Conservation (phyloP, 345 rosid species). For the Noccaea bulbosa region DNA sequence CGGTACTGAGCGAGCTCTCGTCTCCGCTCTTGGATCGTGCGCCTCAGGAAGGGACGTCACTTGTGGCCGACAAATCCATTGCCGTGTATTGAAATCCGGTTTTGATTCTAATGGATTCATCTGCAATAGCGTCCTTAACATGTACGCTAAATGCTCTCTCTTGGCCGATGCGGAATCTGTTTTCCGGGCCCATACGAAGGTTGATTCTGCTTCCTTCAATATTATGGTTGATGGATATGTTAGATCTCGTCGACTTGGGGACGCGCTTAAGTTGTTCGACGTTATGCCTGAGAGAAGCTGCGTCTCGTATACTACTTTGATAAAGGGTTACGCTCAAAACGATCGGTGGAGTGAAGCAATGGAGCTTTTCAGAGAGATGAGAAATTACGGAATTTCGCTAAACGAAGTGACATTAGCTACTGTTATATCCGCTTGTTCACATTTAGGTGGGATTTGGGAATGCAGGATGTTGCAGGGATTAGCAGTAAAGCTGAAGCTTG, state of each 20-base stretch:
- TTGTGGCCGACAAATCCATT: slow-evolving; percentile 61
- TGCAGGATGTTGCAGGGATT: slow-evolving; percentile 70
- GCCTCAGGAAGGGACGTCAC: slow-evolving; percentile 45
- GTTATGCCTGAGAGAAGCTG: slow-evolving; percentile 62
- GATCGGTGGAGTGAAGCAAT: slow-evolving; percentile 55
- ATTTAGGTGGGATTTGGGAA: slow-evolving; percentile 55
- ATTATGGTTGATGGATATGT: slow-evolving; percentile 70
- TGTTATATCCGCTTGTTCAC: slow-evolving; percentile 61
- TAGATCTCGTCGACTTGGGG: slow-evolving; percentile 48
- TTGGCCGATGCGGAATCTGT: slow-evolving; percentile 58
- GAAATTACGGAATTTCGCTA: slow-evolving; percentile 49
- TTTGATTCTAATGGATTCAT: slow-evolving; percentile 63
- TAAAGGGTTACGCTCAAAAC: slow-evolving; percentile 64
- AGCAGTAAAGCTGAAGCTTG: slow-evolving; percentile 55
- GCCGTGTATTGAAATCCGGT: slow-evolving; percentile 59
- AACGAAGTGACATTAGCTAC: slow-evolving; percentile 65
- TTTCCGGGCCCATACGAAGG: slow-evolving; percentile 42
- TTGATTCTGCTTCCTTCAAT: slow-evolving; percentile 65
- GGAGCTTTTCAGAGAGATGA: slow-evolving; percentile 65
- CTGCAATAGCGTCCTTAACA: slow-evolving; percentile 67
- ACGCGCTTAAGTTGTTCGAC: slow-evolving; percentile 67
- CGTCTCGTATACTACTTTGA: slow-evolving; percentile 69
- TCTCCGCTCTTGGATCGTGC: slow-evolving; percentile 66
- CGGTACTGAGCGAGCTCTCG: slow-evolving; percentile 50
- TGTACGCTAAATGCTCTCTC: slow-evolving; percentile 71